phyloP scores from a whole-genome alignment of 345 rosid species.

The Gossypium longicalyx region DNA sequence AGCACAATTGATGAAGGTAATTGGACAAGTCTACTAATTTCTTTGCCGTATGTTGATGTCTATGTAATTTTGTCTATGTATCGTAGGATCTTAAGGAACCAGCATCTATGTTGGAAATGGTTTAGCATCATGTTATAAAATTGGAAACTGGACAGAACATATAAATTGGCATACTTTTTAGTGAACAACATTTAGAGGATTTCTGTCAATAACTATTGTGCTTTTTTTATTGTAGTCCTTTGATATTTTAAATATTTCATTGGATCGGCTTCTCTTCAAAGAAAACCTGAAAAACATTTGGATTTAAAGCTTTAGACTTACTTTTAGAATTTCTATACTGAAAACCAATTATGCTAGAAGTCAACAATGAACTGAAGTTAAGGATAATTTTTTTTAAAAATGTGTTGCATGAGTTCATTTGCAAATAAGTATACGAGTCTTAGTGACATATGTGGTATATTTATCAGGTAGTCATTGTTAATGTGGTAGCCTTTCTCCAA shows the following conservation, averaged over 20 bases:
- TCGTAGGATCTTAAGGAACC: not conserved
- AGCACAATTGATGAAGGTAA: constrained; percentile 57
- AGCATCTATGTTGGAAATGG: not conserved
- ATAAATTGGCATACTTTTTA: not conserved
- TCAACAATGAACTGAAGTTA: not conserved
- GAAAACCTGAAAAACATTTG: not conserved
- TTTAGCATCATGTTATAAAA: not conserved
- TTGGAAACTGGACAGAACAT: not conserved
- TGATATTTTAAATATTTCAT: not conserved
- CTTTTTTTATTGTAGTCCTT: not conserved
- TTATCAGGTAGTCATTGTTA: not conserved
- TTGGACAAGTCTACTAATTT: not conserved
- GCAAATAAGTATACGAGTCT: not conserved
- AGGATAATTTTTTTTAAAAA: not conserved
- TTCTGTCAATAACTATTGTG: not conserved
- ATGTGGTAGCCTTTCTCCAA: not conserved
- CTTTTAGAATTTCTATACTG: not conserved
- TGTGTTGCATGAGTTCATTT: not conserved
- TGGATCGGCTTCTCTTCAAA: not conserved
- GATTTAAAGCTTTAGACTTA: not conserved
- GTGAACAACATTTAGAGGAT: not conserved
- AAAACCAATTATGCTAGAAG: not conserved
- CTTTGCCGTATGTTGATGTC: not conserved
- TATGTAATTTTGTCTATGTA: not conserved
- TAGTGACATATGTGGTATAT: not conserved